Evolutionary conservation across 352 stramenopile genomes (phyloP).

Genomic region (Achlya hypogyna): DNA sequence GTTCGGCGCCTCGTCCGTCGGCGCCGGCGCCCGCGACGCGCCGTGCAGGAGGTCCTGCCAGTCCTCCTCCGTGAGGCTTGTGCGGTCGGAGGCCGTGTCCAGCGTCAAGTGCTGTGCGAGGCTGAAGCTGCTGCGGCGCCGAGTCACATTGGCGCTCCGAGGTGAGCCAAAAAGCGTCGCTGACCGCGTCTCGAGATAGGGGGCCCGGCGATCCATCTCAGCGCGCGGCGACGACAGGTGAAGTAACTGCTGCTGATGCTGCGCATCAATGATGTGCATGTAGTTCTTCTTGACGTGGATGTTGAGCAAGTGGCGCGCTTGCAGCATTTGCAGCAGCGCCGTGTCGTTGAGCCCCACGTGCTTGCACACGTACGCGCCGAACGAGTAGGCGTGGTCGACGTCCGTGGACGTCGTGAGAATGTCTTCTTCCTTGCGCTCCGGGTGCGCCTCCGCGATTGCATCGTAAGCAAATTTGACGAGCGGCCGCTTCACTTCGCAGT

Average conservation of each 20-base stretch:
- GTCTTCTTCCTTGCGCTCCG: conserved; percentile 14
- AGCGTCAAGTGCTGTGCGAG: not conserved
- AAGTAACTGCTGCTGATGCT: not conserved
- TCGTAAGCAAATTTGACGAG: conserved; percentile 34
- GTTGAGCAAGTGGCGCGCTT: conserved; percentile 71
- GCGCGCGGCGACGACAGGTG: not conserved
- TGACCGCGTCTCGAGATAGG: not conserved
- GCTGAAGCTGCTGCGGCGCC: not conserved
- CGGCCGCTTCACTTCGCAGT: conserved; percentile 53
- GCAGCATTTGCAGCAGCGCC: conserved; percentile 75
- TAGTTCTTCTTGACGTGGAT: conserved; percentile 34
- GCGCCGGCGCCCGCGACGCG: not conserved
- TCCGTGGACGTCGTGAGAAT: conserved; percentile 49
- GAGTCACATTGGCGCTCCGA: not conserved
- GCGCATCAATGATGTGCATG: conserved; percentile 11
- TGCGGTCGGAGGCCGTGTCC: not conserved
- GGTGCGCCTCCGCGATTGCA: not conserved
- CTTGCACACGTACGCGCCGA: conserved; percentile 76
- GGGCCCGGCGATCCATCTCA: not conserved
- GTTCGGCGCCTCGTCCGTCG: conserved; percentile 22
- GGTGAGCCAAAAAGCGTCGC: conserved; percentile 15
- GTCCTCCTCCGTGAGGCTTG: not conserved
- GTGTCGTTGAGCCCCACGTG: conserved; percentile 72
- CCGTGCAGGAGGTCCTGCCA: conserved; percentile 7
- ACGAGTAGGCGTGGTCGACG: conserved; percentile 79